Base-by-base conservation (phyloP, 1,284 basidiomycete species). In the Phlebopus sp. region DNA sequence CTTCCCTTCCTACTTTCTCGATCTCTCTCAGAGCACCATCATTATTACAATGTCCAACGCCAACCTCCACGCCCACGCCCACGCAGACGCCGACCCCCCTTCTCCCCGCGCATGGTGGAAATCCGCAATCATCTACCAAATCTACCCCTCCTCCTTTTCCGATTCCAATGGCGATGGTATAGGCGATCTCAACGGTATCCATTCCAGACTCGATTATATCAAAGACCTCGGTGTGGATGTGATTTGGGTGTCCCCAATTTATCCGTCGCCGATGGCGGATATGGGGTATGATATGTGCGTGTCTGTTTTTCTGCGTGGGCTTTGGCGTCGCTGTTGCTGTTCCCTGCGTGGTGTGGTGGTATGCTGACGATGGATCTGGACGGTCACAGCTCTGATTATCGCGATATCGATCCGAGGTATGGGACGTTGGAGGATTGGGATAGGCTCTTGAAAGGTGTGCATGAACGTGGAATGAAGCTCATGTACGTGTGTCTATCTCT, bases 371-470 rank as follows among this genome's bases (percentile, higher is more conserved):
- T n/a, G n/a, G n/a, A n/a, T n/a, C n/a, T n/a, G n/a, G n/a, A n/a
- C n/a, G n/a, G n/a, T n/a, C 39, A 10, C 42, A 82, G 81, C 45
- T 75, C 82, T 32, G 85, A 91, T 63, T 91, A 90, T 69, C 71
- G 79, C 21, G 71, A 79, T 55, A 83, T 91, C 54, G 83, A 90
- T 69, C 78, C 82, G 13, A 69, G 77, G 41, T 92, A 87, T 64
- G 88, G 88, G 8, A 85, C 83, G 0, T 63, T 90, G n/a, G 73
- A 71, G 4, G 86, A 91, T 57, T 87, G 84, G 77, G 85, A 90
- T 55, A 72, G 65, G 13, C 72, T 90, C 42, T 67, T 85, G 44
- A 61, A 72, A 17, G 79, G 76, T 5, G 74, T 81, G 39, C 84
- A 90, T 53, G 63, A 73, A 18, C 75, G 80, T 37, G 83, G 79